Base-by-base conservation (phyloP, 192 early-diverging fungal genomes). In the Backusella tarrabulga region DNA sequence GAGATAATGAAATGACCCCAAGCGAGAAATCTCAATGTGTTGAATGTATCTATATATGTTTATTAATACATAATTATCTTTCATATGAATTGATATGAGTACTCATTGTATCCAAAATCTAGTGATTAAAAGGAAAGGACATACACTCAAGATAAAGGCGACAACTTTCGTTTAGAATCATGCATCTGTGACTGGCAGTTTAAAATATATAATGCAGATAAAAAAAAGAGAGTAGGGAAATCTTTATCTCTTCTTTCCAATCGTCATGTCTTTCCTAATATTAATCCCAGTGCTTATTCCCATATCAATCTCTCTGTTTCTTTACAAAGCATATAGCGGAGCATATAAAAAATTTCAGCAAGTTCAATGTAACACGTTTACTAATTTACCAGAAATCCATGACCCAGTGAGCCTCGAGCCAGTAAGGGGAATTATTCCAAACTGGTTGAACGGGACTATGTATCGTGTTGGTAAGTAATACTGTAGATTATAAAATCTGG, bases 371-470 rank as follows among this genome's bases (percentile, higher is more conserved):
- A 63, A 26, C 26, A 63, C 6, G 8, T 63, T 63, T 29, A 11
- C 21, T 0, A 63, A 88, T 69, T 70, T 56, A 8, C 85, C 83
- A 34, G 87, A 88, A 76, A 73, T 81, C 35, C 73, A 77, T 19
- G 67, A 77, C 1, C 84, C 84, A 0, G 67, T 79, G 0, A 8
- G 66, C 1, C 67, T 88, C 3, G 29, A 34, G 9, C 40, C 77
- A 15, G 80, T 85, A 41, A 77, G 72, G 14, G 88, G 88, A 14
- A 74, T 71, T 11, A 72, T 89, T 54, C 88, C 88, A 34, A 40
- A 71, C 4, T 89, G 88, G 88, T 72, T 89, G 46, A 79, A 84
- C n/a, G 88, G 88, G 19, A 80, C 77, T 7, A 74, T 89, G 63
- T 88, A 87, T 38, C 81, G 88, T 29, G 69, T 81, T 40, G 87